Conservation (phyloP, 225 moss, liverwort and hornwort species). For the Marchantia polymorpha region DNA sequence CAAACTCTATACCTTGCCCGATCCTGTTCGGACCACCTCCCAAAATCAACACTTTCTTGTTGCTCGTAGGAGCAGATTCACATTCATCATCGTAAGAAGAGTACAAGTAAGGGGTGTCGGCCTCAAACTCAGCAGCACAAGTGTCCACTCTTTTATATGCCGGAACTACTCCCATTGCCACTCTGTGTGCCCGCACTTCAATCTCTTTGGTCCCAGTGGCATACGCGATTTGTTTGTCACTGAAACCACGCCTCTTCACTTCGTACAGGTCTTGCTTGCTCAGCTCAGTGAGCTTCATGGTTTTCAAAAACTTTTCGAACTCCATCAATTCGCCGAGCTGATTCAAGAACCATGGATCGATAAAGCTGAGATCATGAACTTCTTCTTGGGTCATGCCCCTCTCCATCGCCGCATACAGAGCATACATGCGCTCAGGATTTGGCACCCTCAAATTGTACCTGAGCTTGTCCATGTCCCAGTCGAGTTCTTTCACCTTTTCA, state of each 20-base stretch:
- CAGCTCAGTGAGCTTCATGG: slow-evolving; percentile 48
- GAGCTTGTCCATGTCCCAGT: slow-evolving; percentile 81
- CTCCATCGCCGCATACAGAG: slow-evolving; percentile 88
- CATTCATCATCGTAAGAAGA: slow-evolving; percentile 94
- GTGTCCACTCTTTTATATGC: slow-evolving; percentile 97
- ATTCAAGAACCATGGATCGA: slow-evolving; percentile 97
- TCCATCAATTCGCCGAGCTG: slow-evolving; percentile 86
- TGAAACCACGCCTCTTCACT: slow-evolving; percentile 84
- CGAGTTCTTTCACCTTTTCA: slow-evolving; percentile 84
- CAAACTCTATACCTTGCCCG: slow-evolving; percentile 97
- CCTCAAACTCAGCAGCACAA: slow-evolving; percentile 98
- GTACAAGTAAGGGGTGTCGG: slow-evolving; percentile 89
- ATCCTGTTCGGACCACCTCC: slow-evolving; percentile 99
- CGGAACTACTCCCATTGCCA: slow-evolving; percentile 78
- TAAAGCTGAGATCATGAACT: slow-evolving; percentile 68
- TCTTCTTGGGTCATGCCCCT: slow-evolving; percentile 82
- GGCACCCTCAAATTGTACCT: slow-evolving; percentile 83
- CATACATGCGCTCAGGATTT: slow-evolving; percentile 88
- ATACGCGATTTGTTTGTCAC: slow-evolving; percentile 90
- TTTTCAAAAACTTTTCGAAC: slow-evolving; percentile 65
- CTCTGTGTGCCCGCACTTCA: slow-evolving; percentile 71
- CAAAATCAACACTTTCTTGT: slow-evolving; percentile 85
- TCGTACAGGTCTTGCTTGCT: slow-evolving; percentile 73
- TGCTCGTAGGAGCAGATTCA: slow-evolving; percentile 65
- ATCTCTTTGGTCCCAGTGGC: slow-evolving; percentile 73